These are phyloP conservation scores for Tuber magnatum DNA, from an alignment of 495 filamentous ascomycete genomes.

Conservation along the genomic window DNA sequence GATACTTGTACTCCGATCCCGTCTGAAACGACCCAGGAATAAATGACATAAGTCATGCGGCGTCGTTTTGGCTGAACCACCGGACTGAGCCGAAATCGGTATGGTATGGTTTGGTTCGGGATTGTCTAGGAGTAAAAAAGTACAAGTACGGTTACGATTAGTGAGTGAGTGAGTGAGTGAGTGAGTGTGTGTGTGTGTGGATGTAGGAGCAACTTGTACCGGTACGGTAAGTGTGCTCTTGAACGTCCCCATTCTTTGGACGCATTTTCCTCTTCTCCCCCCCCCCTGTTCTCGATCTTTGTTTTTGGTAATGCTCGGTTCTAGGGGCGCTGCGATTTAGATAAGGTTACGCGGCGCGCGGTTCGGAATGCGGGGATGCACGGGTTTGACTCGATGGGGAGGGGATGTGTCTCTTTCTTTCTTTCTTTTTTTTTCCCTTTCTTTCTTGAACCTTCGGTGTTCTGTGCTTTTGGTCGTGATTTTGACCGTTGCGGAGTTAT, in stretches of 20 bases:
- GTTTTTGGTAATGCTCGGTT: neutral
- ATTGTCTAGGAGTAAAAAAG: too few species aligned
- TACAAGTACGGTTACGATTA: neutral
- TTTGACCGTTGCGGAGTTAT: neutral
- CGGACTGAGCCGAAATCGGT: neutral
- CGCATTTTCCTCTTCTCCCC: neutral
- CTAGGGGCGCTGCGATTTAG: neutral
- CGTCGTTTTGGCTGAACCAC: neutral
- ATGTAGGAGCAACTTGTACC: neutral
- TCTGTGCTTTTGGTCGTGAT: neutral
- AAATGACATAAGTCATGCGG: neutral
- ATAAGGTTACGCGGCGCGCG: neutral
- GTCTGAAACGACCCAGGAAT: neutral
- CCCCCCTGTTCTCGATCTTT: neutral
- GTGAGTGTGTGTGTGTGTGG: neutral
- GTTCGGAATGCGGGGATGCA: neutral
- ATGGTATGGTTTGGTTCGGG: neutral
- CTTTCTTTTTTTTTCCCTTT: neutral
- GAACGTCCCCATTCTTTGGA: neutral
- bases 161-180: too few species aligned
- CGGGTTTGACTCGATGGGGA: neutral
- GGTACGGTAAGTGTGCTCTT: too few species aligned
- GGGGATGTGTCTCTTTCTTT: neutral
- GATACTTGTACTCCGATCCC: neutral
- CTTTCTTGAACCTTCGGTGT: neutral